Conservation (phyloP, 495 filamentous ascomycete species). For the Elaphomyces granulatus region DNA sequence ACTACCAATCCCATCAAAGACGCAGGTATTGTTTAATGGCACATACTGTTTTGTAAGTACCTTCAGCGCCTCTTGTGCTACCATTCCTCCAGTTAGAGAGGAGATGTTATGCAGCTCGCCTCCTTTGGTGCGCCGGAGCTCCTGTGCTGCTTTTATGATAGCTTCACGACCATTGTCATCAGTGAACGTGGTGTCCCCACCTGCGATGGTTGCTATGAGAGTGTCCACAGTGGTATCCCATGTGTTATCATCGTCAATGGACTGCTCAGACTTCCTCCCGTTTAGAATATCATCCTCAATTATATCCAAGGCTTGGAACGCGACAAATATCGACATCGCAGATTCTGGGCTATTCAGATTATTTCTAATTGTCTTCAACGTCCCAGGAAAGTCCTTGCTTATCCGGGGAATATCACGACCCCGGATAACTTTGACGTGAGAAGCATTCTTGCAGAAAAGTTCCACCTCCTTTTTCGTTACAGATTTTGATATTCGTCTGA, state of each 20-base stretch:
- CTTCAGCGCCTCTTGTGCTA: constrained; percentile 93
- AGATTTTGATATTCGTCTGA: constrained; percentile 27
- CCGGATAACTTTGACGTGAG: constrained; percentile 77
- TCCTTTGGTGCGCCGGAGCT: constrained; percentile 62
- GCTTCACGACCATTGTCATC: constrained; percentile 23
- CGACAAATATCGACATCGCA: constrained; percentile 65
- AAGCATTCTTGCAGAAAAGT: constrained; percentile 88
- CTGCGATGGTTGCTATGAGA: constrained; percentile 25
- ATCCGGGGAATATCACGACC: constrained; percentile 40
- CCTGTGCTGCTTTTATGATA: constrained; percentile 40
- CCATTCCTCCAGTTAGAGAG: constrained; percentile 79
- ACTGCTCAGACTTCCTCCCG: constrained; percentile 7
- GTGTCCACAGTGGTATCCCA: constrained; percentile 32
- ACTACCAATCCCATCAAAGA: constrained; percentile 83
- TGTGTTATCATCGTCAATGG: constrained; percentile 22
- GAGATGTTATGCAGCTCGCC: constrained; percentile 91
- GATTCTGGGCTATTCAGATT: constrained; percentile 35
- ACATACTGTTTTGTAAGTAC: constrained; percentile 93
- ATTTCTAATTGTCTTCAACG: constrained; percentile 20
- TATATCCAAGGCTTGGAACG: constrained; percentile 49
- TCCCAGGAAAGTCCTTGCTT: constrained; percentile 17
- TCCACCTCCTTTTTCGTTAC: constrained; percentile 71
- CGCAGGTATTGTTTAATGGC: constrained; percentile 81
- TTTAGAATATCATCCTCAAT: constrained; percentile 32
- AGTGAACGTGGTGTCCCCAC: constrained; percentile 35